phyloP scores from a whole-genome alignment of 2,329 filamentous ascomycete genomes.

The Scytalidium sp. region DNA sequence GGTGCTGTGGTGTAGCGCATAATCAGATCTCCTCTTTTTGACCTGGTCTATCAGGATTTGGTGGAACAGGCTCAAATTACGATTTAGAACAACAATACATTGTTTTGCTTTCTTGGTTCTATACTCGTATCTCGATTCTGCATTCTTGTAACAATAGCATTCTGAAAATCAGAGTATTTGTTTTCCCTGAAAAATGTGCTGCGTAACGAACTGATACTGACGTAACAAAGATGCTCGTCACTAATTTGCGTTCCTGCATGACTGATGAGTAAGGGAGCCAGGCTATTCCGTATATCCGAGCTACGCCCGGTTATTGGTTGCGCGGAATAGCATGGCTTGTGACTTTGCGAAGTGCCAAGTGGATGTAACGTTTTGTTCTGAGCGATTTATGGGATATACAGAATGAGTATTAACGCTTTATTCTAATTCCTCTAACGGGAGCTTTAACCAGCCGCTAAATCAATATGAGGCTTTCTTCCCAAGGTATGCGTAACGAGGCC shows the following conservation, averaged over 20 bases:
- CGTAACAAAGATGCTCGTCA: not conserved
- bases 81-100: not conserved
- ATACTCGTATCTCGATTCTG: no score
- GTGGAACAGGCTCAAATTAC: not conserved
- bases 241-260: not conserved
- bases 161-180: no score
- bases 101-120: not conserved
- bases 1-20: conserved; percentile 3
- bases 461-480: conserved; percentile 16
- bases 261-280: not conserved
- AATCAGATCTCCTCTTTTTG: conserved; percentile 12
- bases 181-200: no score
- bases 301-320: not conserved
- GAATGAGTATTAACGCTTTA: not conserved
- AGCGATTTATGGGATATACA: not conserved
- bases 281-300: not conserved
- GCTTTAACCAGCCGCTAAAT: conserved; percentile 17
- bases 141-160: no score
- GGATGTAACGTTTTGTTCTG: no score
- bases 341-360: no score
- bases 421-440: conserved; percentile 1
- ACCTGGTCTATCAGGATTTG: not conserved
- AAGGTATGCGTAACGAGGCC: not conserved
- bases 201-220: no score
- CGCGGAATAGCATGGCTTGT: no score